Evolutionary conservation across 164 flowering plant species (phyloP).

Genomic region (Hamamelis virginiana): DNA sequence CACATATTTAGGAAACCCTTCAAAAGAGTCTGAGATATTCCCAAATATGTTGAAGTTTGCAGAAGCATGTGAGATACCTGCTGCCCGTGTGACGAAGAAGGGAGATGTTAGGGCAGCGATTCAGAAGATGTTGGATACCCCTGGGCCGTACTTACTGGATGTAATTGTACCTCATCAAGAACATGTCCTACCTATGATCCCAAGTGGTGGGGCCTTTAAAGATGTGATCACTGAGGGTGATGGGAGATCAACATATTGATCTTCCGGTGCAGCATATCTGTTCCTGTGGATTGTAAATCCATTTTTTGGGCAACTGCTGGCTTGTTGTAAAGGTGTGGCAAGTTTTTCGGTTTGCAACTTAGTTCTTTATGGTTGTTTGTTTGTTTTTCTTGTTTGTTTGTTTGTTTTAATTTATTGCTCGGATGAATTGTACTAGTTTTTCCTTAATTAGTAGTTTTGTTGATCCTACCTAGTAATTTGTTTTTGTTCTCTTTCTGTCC

Average conservation of each 20-base stretch:
- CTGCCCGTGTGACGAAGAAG: constrained; percentile 54
- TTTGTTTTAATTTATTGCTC: background rate
- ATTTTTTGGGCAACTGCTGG: background rate
- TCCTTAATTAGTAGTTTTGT: background rate
- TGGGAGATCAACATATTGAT: constrained; percentile 48
- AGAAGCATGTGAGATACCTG: constrained; percentile 62
- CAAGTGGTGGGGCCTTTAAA: constrained; percentile 65
- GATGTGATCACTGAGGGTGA: constrained; percentile 67
- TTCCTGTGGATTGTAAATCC: background rate
- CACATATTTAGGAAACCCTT: constrained; percentile 62
- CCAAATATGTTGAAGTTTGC: constrained; percentile 66
- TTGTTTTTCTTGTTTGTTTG: background rate
- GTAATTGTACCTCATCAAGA: constrained; percentile 80
- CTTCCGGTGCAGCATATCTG: no score
- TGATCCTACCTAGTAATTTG: background rate
- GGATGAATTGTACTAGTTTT: background rate
- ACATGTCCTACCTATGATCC: constrained; percentile 77
- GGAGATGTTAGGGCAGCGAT: constrained; percentile 56
- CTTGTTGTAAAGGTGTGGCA: background rate
- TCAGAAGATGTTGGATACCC: constrained; percentile 64
- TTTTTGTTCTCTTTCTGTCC: background rate
- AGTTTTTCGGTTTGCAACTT: background rate
- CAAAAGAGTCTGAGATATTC: constrained; percentile 52
- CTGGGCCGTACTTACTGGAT: constrained; percentile 68
- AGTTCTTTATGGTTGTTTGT: background rate